Evolutionary conservation across 2,329 filamentous ascomycete genomes (phyloP).

Genomic region (Phialophora macrospora): DNA sequence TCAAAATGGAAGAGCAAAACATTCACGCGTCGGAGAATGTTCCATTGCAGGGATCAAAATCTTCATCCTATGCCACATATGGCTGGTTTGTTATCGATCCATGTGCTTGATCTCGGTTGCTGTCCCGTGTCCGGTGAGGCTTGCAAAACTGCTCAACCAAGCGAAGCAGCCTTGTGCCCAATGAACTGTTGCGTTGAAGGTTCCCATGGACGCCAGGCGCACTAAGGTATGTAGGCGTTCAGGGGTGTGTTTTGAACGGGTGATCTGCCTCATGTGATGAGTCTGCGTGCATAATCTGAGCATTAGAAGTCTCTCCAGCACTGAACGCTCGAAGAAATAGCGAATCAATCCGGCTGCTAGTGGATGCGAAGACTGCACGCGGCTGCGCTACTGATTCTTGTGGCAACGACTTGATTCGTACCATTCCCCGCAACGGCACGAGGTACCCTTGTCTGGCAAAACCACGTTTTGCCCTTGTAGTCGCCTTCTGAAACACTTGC

Average conservation of each 20-base stretch:
- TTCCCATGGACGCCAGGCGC: not conserved
- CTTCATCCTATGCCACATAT: not conserved
- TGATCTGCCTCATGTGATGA: not conserved
- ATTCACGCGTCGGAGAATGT: conserved; percentile 16
- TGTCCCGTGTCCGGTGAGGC: not conserved
- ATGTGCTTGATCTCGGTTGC: conserved; percentile 9
- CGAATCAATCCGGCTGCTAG: not conserved
- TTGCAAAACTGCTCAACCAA: not conserved
- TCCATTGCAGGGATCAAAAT: not conserved
- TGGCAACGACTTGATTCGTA: not conserved
- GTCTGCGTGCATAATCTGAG: not conserved
- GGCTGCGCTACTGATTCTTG: not conserved
- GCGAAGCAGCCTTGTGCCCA: not conserved
- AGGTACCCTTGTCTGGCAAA: conserved; percentile 3
- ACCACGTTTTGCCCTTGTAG: not conserved
- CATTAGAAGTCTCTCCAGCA: not conserved
- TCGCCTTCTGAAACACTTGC: conserved; percentile 12
- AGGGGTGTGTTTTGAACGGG: not conserved
- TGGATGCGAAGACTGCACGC: not conserved
- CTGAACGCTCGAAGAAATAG: not conserved
- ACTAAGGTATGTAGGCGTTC: not conserved
- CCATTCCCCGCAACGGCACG: conserved; percentile 2
- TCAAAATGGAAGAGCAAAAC: conserved; percentile 17
- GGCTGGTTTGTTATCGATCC: not conserved
- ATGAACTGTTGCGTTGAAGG: not conserved